Evolutionary conservation across 352 stramenopile species (phyloP), one percentile per base, ranked within the genome.

Genomic region (Phytophthora tubulina): DNA sequence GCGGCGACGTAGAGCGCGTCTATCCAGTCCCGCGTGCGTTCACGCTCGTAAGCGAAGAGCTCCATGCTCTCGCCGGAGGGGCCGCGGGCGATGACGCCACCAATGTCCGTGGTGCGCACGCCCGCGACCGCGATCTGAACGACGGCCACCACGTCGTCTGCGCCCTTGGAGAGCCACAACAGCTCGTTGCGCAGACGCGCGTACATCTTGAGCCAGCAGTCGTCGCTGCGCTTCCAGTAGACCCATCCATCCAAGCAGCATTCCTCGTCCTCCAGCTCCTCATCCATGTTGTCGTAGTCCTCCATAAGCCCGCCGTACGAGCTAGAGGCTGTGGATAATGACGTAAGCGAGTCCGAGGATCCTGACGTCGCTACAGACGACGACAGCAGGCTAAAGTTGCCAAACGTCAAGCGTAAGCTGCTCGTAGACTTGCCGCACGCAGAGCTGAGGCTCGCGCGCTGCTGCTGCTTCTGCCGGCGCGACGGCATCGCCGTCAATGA

Each of bases 171-270:
- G 56, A 94, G 81, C 79, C 83, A 94, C 46, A 94, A 62, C 54
- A 90, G 71, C 69, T 94, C 80, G 64, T 91, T 85, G 42, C 79
- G 78, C 59, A 92, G 72, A 48, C 90, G 82, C 52, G 80, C 84
- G 70, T 82, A 92, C 55, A 94, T 86, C 70, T 94, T 94, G 61
- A 88, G 83, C 86, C 86, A 94, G 75, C 79, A 90, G 58, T 84
- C 73, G 44, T 50, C 54, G 55, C 84, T 81, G 56, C 79, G 84
- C 46, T 85, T 84, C 86, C 86, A 94, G 77, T 92, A 94, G 78
- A 92, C 90, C 86, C 86, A 94, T 39, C 80, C 84, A 49, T 88
- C 72, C 44, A 79, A 61, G 15, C 50, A 74, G 54, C 74, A 81
- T 48, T 76, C 58, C 33, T 74, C 30, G 14, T 55, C 30, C 54